Evolutionary conservation across 2,329 filamentous ascomycete species (phyloP), one percentile per base, ranked within the genome.

Genomic region (Dactylellina parvicollis): DNA sequence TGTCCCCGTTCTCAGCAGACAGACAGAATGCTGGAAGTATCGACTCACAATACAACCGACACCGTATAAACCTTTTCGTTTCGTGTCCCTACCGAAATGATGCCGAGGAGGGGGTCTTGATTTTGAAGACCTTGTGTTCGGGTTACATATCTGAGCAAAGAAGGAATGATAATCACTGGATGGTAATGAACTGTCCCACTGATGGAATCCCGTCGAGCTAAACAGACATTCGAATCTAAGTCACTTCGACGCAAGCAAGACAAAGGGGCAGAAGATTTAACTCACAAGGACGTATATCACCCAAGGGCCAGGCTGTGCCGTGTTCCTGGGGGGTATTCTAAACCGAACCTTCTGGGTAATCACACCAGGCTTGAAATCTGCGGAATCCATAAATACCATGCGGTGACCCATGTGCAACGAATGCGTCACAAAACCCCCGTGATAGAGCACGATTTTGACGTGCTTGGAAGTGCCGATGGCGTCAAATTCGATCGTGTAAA

Each of bases 341-440:
- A 86, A 85, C 8, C 80, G 83, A 65, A 88, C 77, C 22, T 81
- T 84, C 75, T 86, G 83, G 22, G 74, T 69, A 20, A 79, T 80
- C 40, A 77, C 75, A 9, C 82, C 82, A 1, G 81, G 77, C n/a
- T 76, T 77, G 78, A 83, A 87, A 38, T 83, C 84, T 18, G 79
- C 80, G 46, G 78, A 80, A 74, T 87, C 85, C 40, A 88, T 80
- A 76, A 83, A 83, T 40, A 85, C 66, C 83, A 87, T 85, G 9
- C 86, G 83, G 75, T 87, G 85, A 44, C 85, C 85, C 86, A 88
- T 88, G 77, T 88, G 86, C 18, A 88, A 77, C 1, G 82, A 84
- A 78, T 88, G 86, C 34, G 86, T 88, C 42, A 87, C 84, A 75
- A 86, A 88, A 4, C 86, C 86, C 44, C 85, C 85, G 76, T 87